Base-by-base conservation (phyloP, 1,284 basidiomycete species). In the Filobasidium uniguttulatum region DNA sequence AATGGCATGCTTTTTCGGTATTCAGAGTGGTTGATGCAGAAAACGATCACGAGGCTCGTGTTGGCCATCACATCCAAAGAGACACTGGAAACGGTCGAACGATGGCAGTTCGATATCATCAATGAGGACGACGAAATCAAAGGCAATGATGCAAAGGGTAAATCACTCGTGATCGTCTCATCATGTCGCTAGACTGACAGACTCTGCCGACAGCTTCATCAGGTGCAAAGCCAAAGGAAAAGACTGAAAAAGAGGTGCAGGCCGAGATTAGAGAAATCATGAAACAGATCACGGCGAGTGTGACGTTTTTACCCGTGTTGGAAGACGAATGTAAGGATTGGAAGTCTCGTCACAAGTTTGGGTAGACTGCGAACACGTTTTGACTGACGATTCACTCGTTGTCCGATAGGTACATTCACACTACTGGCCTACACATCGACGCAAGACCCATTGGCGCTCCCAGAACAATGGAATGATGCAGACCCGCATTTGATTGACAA, bases 81-180 rank as follows among this genome's bases (percentile, higher is more conserved):
- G 62, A 83, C 86, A 15, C 78, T 86, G 41, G 81, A 83, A 54
- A 85, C 91, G 1, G 76, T 96, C 45, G 94, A 99, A 68, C 77
- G 94, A 56, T 99, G 94, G 94, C 90, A 96, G 49, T 98, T 99
- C 68, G 90, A 97, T 69, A 78, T 99, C 61, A 83, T 90, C 61
- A 77, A 91, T 38, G 72, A 76, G 56, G 71, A 72, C 31, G 37
- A 50, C 44, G 17, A 51, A 20, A 9, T 22, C n/a, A 31, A 37
- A 23, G 26, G 48, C 9, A 31, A 29, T 23, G 3, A 23, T 10
- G 22, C 22, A 12, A 26, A 26, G 19, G 23, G 25, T 28, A 33
- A 10, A n/a, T 33, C 10, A 33, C n/a, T 33, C 31, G n/a, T n/a
- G n/a, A n/a, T n/a, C n/a, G n/a, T n/a, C n/a, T n/a, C n/a, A n/a